Evolutionary conservation across 176 grass and related monocot genomes (phyloP), one percentile per base, ranked within the genome.

Genomic region (Carex littledalei): DNA sequence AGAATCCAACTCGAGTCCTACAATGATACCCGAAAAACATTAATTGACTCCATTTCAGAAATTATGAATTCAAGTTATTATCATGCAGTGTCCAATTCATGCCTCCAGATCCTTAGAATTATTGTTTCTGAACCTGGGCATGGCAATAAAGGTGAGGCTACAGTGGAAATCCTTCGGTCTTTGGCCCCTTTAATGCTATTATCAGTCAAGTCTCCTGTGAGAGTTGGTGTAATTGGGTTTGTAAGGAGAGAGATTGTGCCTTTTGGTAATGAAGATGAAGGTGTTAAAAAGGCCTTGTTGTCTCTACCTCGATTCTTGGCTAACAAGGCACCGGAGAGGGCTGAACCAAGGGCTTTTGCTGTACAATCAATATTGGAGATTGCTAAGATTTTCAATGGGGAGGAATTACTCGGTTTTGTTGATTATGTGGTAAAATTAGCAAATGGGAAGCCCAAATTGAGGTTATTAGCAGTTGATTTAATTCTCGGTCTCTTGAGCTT

Each of bases 311-410:
- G 91, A 85, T 90, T 90, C 76, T 84, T 98, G 89, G 86, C 86
- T 6, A 73, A n/a, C 69, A 94, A 90, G 88, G 86, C 93, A 1
- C 95, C 93, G 0, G 95, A 94, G 70, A 94, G 94, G 69, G 74
- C 92, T 0, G 95, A 98, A 57, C 85, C 79, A 0, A 92, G 95
- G 86, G 88, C 73, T 2, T 45, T 84, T 84, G 89, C 95, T 6
- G 93, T 94, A 70, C 91, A 98, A 77, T 86, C 95, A 1, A 98
- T 94, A 32, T 68, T 92, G 3, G 95, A 92, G 83, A 90, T 93
- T 64, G 65, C 81, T 63, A 82, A 62, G 32, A 82, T 78, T 54
- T 86, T 94, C 89, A 78, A 85, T 13, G 18, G 69, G 7, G 76
- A 89, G 4, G 86, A 81, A 35, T 84, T 85, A 35, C 78, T 88